Conservation (phyloP, 1,139 yeast species). For the Sugiyamaella neomexicana region DNA sequence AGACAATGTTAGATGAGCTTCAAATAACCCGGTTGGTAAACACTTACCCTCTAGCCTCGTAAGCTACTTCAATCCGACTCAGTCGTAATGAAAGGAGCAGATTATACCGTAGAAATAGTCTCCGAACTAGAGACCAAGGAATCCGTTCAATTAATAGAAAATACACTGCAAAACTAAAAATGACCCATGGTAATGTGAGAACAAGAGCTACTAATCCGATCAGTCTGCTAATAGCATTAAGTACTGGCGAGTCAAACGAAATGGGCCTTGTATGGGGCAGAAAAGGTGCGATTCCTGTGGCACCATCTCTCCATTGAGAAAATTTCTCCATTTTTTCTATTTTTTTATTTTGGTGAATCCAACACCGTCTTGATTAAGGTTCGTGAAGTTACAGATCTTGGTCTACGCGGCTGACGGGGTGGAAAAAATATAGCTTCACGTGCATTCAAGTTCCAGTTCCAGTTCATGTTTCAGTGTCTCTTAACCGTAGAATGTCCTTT, state of each 20-base stretch:
- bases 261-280: constrained; percentile 31
- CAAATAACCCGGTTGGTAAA: neutral
- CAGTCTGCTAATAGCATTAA: constrained; percentile 9
- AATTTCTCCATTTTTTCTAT: constrained; percentile 44
- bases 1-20: neutral
- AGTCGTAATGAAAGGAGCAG: constrained; percentile 29
- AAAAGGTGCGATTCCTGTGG: constrained; percentile 47
- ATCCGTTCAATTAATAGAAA: constrained; percentile 21
- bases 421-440: neutral
- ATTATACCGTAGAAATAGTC: constrained; percentile 19
- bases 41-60: constrained; percentile 22
- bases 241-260: constrained; percentile 13
- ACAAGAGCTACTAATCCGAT: constrained; percentile 22
- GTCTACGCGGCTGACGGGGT: neutral
- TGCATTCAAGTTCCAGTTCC: neutral
- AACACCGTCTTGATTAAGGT: constrained; percentile 1
- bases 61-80: constrained; percentile 22
- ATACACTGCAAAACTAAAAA: constrained; percentile 24
- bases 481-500: constrained; percentile 56
- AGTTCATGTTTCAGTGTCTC: too few species aligned
- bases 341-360: neutral
- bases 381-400: constrained; percentile 2
- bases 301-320: constrained; percentile 44
- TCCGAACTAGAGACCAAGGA: constrained; percentile 22
- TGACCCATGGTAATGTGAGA: constrained; percentile 32